Evolutionary conservation across 2,329 filamentous ascomycete genomes (phyloP).

Genomic region (Westerdykella aurantiaca): DNA sequence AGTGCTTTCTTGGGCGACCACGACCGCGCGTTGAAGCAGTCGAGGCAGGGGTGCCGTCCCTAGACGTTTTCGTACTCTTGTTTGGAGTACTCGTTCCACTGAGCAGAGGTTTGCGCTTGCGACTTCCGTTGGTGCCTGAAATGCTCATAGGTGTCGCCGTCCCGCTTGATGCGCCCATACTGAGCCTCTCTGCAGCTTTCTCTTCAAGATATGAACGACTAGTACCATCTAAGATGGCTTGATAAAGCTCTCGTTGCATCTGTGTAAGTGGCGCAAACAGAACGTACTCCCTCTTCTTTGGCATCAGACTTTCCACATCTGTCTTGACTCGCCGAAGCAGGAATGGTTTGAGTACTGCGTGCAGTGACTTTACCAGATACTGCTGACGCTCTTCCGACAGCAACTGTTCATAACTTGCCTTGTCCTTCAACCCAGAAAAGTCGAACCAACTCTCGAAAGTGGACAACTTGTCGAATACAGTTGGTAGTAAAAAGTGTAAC

Average conservation of each 20-base stretch:
- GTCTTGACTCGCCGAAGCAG: constrained; percentile 83
- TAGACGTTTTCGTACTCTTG: constrained; percentile 72
- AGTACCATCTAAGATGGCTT: constrained; percentile 60
- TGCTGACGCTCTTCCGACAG: constrained; percentile 72
- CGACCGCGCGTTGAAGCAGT: constrained; percentile 48
- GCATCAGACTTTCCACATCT: constrained; percentile 85
- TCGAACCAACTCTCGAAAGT: constrained; percentile 97
- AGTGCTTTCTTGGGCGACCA: constrained; percentile 53
- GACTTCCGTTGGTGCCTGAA: constrained; percentile 41
- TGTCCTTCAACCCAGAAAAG: constrained; percentile 85
- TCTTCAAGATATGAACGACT: constrained; percentile 60
- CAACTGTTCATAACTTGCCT: constrained; percentile 70
- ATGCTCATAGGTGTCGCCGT: constrained; percentile 46
- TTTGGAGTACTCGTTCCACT: constrained; percentile 45
- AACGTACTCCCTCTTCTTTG: constrained; percentile 94
- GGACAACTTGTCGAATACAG: constrained; percentile 88
- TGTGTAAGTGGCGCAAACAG: constrained; percentile 87
- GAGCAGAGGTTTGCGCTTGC: constrained; percentile 53
- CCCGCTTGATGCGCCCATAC: constrained; percentile 34
- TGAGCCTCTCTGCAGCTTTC: constrained; percentile 65
- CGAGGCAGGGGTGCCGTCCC: constrained; percentile 65
- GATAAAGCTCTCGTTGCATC: constrained; percentile 87
- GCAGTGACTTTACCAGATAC: constrained; percentile 78
- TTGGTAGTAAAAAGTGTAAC: constrained; percentile 85
- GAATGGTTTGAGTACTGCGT: constrained; percentile 87